A percentile compares a stretch with the other conserved stretches of the same genome.
phyloP scores from a whole-genome alignment of 1,139 yeast species.

The Hyphopichia fennica region DNA sequence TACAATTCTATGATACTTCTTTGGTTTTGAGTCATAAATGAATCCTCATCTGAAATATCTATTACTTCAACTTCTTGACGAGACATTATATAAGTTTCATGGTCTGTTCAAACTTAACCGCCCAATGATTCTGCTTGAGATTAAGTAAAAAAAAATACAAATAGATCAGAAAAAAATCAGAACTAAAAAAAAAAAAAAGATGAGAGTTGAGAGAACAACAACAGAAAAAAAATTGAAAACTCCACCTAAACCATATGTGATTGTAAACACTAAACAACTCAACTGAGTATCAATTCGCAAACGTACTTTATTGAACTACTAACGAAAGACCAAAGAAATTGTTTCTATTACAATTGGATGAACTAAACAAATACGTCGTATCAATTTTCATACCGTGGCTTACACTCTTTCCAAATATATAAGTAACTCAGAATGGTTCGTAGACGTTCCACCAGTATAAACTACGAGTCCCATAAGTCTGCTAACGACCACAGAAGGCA shows the following conservation, averaged over 20 bases:
- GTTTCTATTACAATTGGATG: too few relatives aligned
- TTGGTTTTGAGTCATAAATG: neutral
- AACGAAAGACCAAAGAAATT: too few relatives aligned
- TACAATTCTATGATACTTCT: neutral
- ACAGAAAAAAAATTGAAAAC: neutral
- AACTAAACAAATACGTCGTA: too few relatives aligned
- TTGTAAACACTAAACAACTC: too few relatives aligned
- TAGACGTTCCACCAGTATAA: constrained; percentile 22
- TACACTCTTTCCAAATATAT: too few relatives aligned
- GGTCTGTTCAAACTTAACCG: neutral
- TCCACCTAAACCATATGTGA: too few relatives aligned
- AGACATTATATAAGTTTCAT: neutral
- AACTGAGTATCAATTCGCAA: too few relatives aligned
- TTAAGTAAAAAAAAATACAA: neutral
- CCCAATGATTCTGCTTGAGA: neutral
- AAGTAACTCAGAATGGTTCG: constrained; percentile 13
- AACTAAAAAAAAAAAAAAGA: neutral
- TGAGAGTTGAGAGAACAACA: neutral
- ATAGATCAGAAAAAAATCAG: neutral
- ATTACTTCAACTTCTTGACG: neutral
- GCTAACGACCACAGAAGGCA: constrained; percentile 16
- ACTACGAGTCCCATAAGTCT: constrained; percentile 16
- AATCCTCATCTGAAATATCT: neutral
- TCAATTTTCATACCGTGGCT: too few relatives aligned
- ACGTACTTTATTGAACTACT: too few relatives aligned